phyloP scores from a whole-genome alignment of 2,329 filamentous ascomycete species.

The Nemania diffusa region DNA sequence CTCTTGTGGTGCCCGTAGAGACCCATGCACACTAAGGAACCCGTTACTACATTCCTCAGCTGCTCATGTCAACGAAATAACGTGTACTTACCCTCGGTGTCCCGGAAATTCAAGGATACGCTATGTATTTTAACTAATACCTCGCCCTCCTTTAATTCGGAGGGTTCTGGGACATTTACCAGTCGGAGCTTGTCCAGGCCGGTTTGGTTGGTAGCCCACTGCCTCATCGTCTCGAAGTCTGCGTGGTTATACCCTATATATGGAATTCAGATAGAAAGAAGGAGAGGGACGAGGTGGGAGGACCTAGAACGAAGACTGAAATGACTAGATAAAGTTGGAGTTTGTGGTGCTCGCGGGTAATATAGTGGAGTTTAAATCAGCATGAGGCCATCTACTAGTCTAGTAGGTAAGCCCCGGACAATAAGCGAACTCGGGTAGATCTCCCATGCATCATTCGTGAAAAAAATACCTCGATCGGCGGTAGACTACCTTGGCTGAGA shows the following conservation, averaged over 20 bases:
- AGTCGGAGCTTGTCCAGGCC: conserved; percentile 65
- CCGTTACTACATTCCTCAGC: background rate
- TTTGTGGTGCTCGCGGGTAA: background rate
- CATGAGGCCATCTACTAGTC: background rate
- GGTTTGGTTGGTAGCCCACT: conserved; percentile 66
- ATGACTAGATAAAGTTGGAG: background rate
- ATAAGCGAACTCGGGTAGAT: background rate
- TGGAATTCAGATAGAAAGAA: background rate
- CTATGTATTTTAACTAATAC: conserved; percentile 60
- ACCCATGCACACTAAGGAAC: conserved; percentile 67
- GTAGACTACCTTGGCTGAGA: too few species aligned
- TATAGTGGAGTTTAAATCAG: background rate
- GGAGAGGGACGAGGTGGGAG: too few species aligned
- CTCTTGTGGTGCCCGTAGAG: conserved; percentile 73
- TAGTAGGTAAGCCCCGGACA: background rate
- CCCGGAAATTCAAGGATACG: conserved; percentile 62
- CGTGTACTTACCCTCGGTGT: conserved; percentile 56
- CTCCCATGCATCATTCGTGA: too few species aligned
- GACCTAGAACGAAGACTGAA: background rate
- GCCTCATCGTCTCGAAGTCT: conserved; percentile 45
- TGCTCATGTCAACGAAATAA: background rate
- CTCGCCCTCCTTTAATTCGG: conserved; percentile 59
- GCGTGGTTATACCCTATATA: background rate
- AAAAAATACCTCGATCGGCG: too few species aligned
- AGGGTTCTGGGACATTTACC: conserved; percentile 57